Conservation (phyloP, 2,329 filamentous ascomycete genomes). For the Monosporascus sp. region DNA sequence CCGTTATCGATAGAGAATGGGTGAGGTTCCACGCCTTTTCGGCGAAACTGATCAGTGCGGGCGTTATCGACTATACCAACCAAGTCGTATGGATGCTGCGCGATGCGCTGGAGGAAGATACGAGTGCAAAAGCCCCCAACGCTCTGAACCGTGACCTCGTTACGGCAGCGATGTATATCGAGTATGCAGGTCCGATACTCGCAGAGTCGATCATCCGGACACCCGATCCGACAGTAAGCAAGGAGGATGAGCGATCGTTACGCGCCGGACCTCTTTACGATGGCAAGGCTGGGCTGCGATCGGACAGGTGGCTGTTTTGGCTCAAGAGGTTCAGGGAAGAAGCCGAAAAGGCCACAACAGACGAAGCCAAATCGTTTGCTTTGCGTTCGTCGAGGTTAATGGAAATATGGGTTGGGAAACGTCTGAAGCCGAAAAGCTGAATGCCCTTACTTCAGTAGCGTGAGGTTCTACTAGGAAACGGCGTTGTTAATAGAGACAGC, state of each 20-base stretch:
- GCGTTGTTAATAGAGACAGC: too few species aligned
- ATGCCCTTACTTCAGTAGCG: neutral
- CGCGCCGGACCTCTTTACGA: conserved; percentile 18
- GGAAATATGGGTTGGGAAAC: conserved; percentile 18
- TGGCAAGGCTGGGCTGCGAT: conserved; percentile 14
- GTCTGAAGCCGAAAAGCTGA: neutral
- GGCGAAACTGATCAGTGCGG: conserved; percentile 19
- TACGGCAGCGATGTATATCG: conserved; percentile 22
- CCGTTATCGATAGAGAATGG: conserved; percentile 5
- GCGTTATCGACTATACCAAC: conserved; percentile 10
- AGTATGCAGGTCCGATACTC: conserved; percentile 20
- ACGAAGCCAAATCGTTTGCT: conserved; percentile 15
- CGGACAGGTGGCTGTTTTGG: conserved; percentile 25
- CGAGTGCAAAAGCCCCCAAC: neutral
- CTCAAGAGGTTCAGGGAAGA: conserved; percentile 15
- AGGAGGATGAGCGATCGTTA: conserved; percentile 11
- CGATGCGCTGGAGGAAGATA: conserved; percentile 19
- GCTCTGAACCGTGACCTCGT: conserved; percentile 14
- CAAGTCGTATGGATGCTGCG: conserved; percentile 24
- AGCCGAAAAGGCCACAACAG: conserved; percentile 10
- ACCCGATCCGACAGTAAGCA: conserved; percentile 14
- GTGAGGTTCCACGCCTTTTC: conserved; percentile 24
- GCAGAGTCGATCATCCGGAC: conserved; percentile 10
- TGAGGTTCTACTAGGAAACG: too few species aligned
- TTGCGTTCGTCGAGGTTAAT: conserved; percentile 21